Evolutionary conservation across 2,329 filamentous ascomycete genomes (phyloP).

Genomic region (Monosporascus sp.): DNA sequence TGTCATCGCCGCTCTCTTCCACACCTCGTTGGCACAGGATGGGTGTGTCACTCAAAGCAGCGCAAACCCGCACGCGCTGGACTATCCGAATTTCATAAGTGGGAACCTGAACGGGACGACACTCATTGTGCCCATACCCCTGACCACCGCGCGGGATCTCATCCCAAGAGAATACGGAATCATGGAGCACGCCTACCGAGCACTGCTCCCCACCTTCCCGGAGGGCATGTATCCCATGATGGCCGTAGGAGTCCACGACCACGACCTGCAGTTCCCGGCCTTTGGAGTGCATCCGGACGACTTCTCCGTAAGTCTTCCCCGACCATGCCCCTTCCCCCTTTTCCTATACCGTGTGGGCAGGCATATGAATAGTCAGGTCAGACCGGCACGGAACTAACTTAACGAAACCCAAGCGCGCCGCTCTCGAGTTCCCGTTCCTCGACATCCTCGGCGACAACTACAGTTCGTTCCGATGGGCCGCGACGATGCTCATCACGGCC

Average conservation of each 20-base stretch:
- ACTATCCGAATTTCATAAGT: constrained; percentile 42
- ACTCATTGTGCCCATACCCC: constrained; percentile 44
- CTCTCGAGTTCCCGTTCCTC: constrained; percentile 51
- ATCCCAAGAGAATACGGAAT: constrained; percentile 45
- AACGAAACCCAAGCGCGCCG: constrained; percentile 33
- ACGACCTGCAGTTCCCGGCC: constrained; percentile 40
- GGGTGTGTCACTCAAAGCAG: constrained; percentile 23
- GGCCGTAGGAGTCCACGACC: constrained; percentile 43
- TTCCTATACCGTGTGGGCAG: too few relatives aligned
- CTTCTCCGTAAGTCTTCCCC: constrained; percentile 36
- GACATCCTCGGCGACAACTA: constrained; percentile 45
- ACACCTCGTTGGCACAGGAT: neutral
- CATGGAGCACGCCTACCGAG: constrained; percentile 41
- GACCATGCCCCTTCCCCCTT: constrained; percentile 5
- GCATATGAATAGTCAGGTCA: too few relatives aligned
- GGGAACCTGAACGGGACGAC: constrained; percentile 50
- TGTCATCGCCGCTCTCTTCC: neutral
- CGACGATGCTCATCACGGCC: constrained; percentile 40
- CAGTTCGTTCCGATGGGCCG: constrained; percentile 46
- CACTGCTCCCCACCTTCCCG: constrained; percentile 43
- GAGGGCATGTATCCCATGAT: constrained; percentile 47
- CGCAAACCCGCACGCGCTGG: constrained; percentile 42
- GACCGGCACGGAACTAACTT: too few relatives aligned
- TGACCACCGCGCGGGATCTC: constrained; percentile 38
- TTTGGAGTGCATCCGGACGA: constrained; percentile 36